Conservation (phyloP, 441 rosid species). For the Populus hybrid region DNA sequence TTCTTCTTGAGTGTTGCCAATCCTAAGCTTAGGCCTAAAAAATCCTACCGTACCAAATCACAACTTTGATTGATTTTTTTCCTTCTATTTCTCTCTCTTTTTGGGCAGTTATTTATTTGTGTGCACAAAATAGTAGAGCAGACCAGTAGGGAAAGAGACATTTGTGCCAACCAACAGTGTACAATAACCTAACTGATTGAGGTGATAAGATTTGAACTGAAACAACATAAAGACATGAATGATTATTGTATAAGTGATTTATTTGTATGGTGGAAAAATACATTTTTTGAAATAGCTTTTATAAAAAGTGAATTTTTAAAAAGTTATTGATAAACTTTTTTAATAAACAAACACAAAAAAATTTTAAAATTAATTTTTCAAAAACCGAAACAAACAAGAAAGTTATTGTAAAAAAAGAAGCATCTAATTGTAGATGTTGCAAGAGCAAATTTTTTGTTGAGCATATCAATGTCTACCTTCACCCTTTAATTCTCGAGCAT, state of each 20-base stretch:
- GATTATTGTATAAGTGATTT: not conserved
- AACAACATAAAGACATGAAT: conserved; percentile 12
- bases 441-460: not conserved
- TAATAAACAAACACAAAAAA: too few relatives aligned
- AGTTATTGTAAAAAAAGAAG: too few relatives aligned
- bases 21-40: not conserved
- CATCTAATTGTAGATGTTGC: too few relatives aligned
- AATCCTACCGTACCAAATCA: not conserved
- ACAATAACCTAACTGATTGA: conserved; percentile 26
- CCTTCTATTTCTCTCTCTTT: not conserved
- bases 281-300: too few relatives aligned
- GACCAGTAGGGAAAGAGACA: conserved; percentile 15
- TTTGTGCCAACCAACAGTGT: conserved; percentile 5
- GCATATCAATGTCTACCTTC: not conserved
- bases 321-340: too few relatives aligned
- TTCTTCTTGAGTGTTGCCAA: not conserved
- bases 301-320: too few relatives aligned
- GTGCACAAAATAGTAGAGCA: not conserved
- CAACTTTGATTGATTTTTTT: too few relatives aligned
- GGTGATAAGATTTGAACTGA: conserved; percentile 19
- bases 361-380: too few relatives aligned
- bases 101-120: conserved; percentile 10
- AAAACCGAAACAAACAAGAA: too few relatives aligned
- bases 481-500: not conserved
- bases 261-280: too few relatives aligned